Evolutionary conservation across 495 filamentous ascomycete genomes (phyloP).

Genomic region (Hypoxylon trugodes): DNA sequence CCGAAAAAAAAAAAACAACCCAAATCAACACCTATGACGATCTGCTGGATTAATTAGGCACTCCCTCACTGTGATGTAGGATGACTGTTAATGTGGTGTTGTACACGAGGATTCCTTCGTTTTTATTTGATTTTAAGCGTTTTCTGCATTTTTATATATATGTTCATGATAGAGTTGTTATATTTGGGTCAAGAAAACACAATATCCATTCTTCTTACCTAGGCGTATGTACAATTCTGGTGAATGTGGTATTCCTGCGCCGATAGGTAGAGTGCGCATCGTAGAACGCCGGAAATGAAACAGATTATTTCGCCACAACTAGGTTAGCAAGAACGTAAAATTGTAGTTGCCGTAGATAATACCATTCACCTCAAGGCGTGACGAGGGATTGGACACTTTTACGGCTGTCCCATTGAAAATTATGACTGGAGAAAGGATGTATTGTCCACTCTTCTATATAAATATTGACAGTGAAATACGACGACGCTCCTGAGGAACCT

Average conservation of each 20-base stretch:
- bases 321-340: too few species aligned
- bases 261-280: too few species aligned
- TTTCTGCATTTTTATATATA: slow-evolving; percentile 23
- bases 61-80: slow-evolving; percentile 12
- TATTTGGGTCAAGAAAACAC: slow-evolving; percentile 10
- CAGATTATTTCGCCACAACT: too few species aligned
- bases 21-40: neutral
- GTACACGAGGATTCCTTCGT: slow-evolving; percentile 4
- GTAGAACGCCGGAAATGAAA: too few species aligned
- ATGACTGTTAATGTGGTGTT: slow-evolving; percentile 21
- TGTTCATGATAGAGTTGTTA: slow-evolving; percentile 20
- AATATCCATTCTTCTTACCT: slow-evolving; percentile 4
- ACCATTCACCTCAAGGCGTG: too few species aligned
- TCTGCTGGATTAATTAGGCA: slow-evolving; percentile 7
- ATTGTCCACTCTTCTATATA: neutral
- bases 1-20: neutral
- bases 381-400: too few species aligned
- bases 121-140: slow-evolving; percentile 28
- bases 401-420: too few species aligned
- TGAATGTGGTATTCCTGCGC: too few species aligned
- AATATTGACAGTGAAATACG: neutral
- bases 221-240: too few species aligned
- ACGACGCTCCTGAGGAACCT: neutral
- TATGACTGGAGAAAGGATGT: neutral
- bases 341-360: too few species aligned